phyloP scores from a whole-genome alignment of 2,329 filamentous ascomycete genomes.

The Cercospora janseana region DNA sequence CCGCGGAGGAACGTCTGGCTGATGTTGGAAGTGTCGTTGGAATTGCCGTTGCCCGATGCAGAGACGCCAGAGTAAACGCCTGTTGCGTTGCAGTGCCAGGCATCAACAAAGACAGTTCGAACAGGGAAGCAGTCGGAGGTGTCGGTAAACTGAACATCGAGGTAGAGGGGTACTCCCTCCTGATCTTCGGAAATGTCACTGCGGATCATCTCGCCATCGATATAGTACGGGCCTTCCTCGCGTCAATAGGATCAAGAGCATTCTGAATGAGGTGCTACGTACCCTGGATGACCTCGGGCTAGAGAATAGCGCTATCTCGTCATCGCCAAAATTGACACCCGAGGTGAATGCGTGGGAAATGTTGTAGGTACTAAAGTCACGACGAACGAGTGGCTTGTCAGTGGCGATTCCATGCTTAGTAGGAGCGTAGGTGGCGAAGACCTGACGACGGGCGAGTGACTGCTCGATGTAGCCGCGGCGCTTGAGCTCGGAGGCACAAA shows the following conservation, averaged over 20 bases:
- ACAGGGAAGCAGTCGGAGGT: constrained; percentile 45
- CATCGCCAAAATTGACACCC: constrained; percentile 26
- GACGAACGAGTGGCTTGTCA: constrained; percentile 25
- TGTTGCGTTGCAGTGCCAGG: constrained; percentile 47
- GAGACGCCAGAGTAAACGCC: constrained; percentile 46
- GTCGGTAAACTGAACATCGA: constrained; percentile 49
- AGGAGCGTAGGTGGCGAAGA: constrained; percentile 24
- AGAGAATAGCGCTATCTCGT: constrained; percentile 31
- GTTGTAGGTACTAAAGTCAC: constrained; percentile 29
- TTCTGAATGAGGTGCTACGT: neutral
- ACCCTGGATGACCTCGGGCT: constrained; percentile 33
- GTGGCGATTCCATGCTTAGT: constrained; percentile 23
- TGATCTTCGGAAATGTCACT: constrained; percentile 45
- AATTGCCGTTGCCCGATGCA: constrained; percentile 38
- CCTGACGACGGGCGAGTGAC: constrained; percentile 28
- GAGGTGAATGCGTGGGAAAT: constrained; percentile 26
- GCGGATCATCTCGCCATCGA: constrained; percentile 38
- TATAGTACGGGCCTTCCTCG: constrained; percentile 24
- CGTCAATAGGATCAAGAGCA: no score
- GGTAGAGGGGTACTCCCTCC: constrained; percentile 42
- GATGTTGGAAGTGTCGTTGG: constrained; percentile 33
- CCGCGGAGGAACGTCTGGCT: constrained; percentile 44
- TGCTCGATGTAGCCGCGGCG: constrained; percentile 24
- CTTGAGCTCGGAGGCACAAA: constrained; percentile 24
- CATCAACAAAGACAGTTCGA: constrained; percentile 45